These are phyloP conservation scores for Nitzschia sp. DNA, from an alignment of 108 stramenopile species.

Conservation along the genomic window DNA sequence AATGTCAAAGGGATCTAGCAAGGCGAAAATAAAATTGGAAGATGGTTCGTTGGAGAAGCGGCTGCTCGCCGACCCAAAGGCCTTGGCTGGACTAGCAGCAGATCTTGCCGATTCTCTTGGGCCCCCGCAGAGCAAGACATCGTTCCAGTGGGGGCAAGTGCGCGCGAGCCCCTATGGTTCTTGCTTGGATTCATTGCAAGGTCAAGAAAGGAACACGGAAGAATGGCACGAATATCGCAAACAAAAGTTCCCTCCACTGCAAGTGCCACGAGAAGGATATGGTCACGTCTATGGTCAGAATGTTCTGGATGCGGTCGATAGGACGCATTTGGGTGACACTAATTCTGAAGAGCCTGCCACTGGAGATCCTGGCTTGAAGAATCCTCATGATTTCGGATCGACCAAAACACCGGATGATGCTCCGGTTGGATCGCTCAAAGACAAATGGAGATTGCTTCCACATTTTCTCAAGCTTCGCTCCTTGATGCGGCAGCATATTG, in stretches of 20 bases:
- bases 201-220: slow-evolving; percentile 18
- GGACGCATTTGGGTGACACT: slow-evolving; percentile 22
- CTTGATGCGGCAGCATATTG: slow-evolving; percentile 98
- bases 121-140: slow-evolving; percentile 23
- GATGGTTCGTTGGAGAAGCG: background rate
- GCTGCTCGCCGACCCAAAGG: slow-evolving; percentile 5
- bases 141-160: slow-evolving; percentile 54
- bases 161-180: slow-evolving; percentile 57
- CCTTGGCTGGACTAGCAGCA: background rate
- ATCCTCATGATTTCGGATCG: slow-evolving; percentile 70
- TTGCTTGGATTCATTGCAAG: slow-evolving; percentile 41
- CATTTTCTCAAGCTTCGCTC: slow-evolving; percentile 92
- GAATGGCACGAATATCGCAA: slow-evolving; percentile 51
- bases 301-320: slow-evolving; percentile 50
- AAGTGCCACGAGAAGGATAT: slow-evolving; percentile 69
- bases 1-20: background rate
- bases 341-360: slow-evolving; percentile 24
- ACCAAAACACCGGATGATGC: slow-evolving; percentile 81
- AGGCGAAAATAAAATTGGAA: background rate
- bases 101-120: slow-evolving; percentile 20
- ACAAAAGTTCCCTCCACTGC: slow-evolving; percentile 34
- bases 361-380: slow-evolving; percentile 50
- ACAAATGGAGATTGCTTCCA: slow-evolving; percentile 96
- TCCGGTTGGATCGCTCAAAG: slow-evolving; percentile 85
- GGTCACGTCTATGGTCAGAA: slow-evolving; percentile 72